Base-by-base conservation (phyloP, 352 stramenopile species). In the Phytophthora parvispora region DNA sequence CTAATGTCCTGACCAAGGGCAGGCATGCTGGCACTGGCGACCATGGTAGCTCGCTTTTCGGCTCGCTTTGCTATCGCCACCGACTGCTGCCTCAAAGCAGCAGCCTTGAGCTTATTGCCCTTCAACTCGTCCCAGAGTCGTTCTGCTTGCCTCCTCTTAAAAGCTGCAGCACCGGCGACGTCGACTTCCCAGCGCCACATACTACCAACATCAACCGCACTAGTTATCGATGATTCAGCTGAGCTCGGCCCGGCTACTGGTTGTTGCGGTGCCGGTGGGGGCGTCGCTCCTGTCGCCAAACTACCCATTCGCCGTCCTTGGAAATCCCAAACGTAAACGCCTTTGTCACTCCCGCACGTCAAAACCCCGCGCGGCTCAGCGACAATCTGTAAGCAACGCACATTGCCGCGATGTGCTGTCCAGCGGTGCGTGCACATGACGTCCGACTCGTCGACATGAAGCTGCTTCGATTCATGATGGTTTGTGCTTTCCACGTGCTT, bases 301-400 rank as follows among this genome's bases (percentile, higher is more conserved):
- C 67, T 73, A 0, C 87, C 87, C 12, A 88, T 43, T 24, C 47
- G 71, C 8, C 68, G 42, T 2, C 86, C 86, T 29, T 81, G 60
- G 25, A 93, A 84, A 0, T 73, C 66, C 87, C 87, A 95, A 18
- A 92, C 51, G n/a, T 81, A 68, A 10, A 88, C 75, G 0, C 68
- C 76, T 53, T 89, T 90, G 45, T 95, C 87, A 25, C 79, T 84
- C 3, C 81, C 85, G 18, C 87, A 95, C 13, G 83, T 90, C 15
- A 92, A 58, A 1, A 95, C 75, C 0, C 75, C 79, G 6, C 74
- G 70, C 2, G 87, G 84, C 9, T 93, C 84, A 1, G 89, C 84
- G 2, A 94, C 84, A 9, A 89, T 67, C 18, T 79, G 79, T 1
- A 92, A 49, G 36, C 66, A 75, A 3, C 86, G 70, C 2, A 95